phyloP scores from a whole-genome alignment of 169 alveolate genomes.

The Plasmodium gonderi region DNA sequence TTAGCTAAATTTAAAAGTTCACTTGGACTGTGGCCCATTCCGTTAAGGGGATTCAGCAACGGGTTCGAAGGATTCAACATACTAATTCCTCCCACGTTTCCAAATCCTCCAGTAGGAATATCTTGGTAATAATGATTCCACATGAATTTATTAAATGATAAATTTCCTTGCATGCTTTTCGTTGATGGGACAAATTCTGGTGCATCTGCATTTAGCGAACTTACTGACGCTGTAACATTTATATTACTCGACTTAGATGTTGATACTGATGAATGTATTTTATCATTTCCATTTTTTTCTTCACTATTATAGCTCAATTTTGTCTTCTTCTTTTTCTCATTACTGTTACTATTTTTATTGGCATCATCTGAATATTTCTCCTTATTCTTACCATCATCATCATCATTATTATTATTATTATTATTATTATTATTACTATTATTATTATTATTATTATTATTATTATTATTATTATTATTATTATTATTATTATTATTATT shows the following conservation, averaged over 20 bases:
- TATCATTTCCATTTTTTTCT: neutral
- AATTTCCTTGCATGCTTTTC: conserved; percentile 10
- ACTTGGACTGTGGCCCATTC: neutral
- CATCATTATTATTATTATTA: neutral
- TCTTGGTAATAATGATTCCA: conserved; percentile 74
- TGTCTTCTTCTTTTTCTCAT: neutral
- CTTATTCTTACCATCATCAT: neutral
- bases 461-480: neutral
- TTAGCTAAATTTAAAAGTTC: conserved; percentile 2
- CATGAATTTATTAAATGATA: conserved; percentile 39
- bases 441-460: neutral
- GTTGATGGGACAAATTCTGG: conserved; percentile 76
- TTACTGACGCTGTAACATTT: neutral
- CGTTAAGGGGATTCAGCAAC: neutral
- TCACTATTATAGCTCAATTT: neutral
- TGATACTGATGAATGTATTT: neutral
- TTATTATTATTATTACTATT: neutral
- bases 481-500: neutral
- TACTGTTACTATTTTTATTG: neutral
- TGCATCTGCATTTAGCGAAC: conserved; percentile 75
- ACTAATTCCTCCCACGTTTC: conserved; percentile 4
- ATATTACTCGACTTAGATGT: neutral
- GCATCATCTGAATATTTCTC: neutral
- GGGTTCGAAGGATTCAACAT: conserved; percentile 29
- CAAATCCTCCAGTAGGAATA: neutral